A percentile compares a stretch with the other conserved stretches of the same genome.
Evolutionary conservation across 345 rosid species (phyloP).

Genomic region (Turritis glabra): DNA sequence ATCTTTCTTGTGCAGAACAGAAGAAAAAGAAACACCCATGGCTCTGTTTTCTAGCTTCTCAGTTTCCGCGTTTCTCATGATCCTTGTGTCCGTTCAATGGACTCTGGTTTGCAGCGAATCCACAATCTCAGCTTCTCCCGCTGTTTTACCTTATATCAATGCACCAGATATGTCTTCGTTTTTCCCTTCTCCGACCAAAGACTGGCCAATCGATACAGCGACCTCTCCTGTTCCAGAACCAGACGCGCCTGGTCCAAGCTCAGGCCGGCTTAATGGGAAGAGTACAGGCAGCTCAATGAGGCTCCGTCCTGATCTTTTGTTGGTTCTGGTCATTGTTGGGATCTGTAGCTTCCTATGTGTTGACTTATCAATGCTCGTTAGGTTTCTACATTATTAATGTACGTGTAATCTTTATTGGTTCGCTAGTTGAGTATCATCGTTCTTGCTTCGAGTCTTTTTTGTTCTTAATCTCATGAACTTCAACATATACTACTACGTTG

Average conservation of each 20-base stretch:
- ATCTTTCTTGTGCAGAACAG: slow-evolving; percentile 37
- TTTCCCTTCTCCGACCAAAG: slow-evolving; percentile 56
- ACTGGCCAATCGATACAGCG: slow-evolving; percentile 37
- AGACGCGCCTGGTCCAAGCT: slow-evolving; percentile 47
- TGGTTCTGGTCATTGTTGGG: slow-evolving; percentile 32
- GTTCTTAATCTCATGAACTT: slow-evolving; percentile 16
- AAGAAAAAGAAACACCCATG: slow-evolving; percentile 40
- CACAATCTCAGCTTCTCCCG: slow-evolving; percentile 57
- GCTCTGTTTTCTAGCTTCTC: slow-evolving; percentile 40
- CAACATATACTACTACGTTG: slow-evolving; percentile 10
- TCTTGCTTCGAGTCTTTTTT: background rate
- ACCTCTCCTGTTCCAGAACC: slow-evolving; percentile 48
- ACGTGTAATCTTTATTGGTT: slow-evolving; percentile 15
- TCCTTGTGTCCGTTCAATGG: slow-evolving; percentile 34
- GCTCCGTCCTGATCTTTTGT: slow-evolving; percentile 27
- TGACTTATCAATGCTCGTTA: background rate
- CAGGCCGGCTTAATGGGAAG: slow-evolving; percentile 58
- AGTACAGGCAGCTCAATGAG: slow-evolving; percentile 40
- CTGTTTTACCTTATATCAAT: slow-evolving; percentile 51
- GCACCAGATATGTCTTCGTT: slow-evolving; percentile 66
- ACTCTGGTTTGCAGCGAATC: slow-evolving; percentile 36
- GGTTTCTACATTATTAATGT: slow-evolving; percentile 4
- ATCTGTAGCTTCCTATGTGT: slow-evolving; percentile 22
- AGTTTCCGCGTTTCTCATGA: slow-evolving; percentile 29
- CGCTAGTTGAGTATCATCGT: no score